A percentile compares a stretch with the other conserved stretches of the same genome.
Conservation (phyloP, 2,329 filamentous ascomycete species). For the Catunica adiposa region DNA sequence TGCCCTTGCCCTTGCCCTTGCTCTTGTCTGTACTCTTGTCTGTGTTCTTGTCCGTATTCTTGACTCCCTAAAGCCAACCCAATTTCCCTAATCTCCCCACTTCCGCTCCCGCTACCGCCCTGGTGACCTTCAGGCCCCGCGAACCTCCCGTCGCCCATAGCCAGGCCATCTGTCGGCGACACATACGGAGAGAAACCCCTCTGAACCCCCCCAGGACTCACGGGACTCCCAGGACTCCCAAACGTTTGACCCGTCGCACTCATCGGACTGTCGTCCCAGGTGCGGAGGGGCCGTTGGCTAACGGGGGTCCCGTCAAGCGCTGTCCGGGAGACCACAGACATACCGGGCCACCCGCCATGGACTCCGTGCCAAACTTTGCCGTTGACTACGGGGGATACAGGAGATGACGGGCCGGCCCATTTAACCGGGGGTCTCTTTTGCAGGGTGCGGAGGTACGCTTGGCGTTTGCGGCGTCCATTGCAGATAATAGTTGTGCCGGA, state of each 20-base stretch:
- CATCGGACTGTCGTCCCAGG: conserved; percentile 38
- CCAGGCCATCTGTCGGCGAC: background rate
- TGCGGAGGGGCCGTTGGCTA: conserved; percentile 35
- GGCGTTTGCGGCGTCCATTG: conserved; percentile 38
- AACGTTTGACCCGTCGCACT: conserved; percentile 15
- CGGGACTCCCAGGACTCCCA: background rate
- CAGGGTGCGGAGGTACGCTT: conserved; percentile 33
- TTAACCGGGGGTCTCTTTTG: conserved; percentile 19
- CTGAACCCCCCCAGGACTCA: background rate
- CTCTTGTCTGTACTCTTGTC: too few relatives aligned
- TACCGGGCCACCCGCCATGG: conserved; percentile 6
- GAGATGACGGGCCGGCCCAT: conserved; percentile 14
- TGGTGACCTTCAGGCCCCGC: conserved; percentile 9
- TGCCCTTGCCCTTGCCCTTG: background rate
- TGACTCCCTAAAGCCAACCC: conserved; percentile 13
- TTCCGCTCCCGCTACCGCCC: background rate
- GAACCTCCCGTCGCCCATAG: conserved; percentile 21
- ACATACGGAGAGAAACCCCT: background rate
- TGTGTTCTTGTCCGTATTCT: too few relatives aligned
- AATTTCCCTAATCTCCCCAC: conserved; percentile 14
- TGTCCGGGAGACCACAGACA: background rate
- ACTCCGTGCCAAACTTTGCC: background rate
- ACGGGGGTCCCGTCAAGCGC: conserved; percentile 30
- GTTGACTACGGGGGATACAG: conserved; percentile 26
- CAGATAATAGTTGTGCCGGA: conserved; percentile 38